Evolutionary conservation across 2,329 filamentous ascomycete species (phyloP).

Genomic region (Tetracladium maxilliforme): DNA sequence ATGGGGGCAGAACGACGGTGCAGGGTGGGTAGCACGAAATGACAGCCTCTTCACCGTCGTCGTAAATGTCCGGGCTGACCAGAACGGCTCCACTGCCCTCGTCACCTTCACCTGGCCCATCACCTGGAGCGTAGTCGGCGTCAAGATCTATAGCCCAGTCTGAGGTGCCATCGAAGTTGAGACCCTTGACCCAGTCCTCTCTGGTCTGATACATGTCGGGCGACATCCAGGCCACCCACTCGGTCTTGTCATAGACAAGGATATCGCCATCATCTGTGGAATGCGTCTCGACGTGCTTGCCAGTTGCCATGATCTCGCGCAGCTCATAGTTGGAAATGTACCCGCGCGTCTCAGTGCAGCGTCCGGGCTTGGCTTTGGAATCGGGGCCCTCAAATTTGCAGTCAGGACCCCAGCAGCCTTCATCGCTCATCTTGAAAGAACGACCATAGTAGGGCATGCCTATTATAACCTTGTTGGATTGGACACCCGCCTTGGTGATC

Average conservation of each 20-base stretch:
- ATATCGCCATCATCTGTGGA: constrained; percentile 9
- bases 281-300: constrained; percentile 1
- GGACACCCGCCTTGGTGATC: constrained; percentile 21
- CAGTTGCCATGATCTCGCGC: constrained; percentile 9
- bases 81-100: neutral
- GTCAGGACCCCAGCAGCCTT: constrained; percentile 12
- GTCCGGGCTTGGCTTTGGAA: constrained; percentile 12
- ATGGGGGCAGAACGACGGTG: constrained; percentile 1
- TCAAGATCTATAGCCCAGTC: constrained; percentile 21
- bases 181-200: constrained; percentile 5
- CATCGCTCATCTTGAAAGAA: constrained; percentile 16
- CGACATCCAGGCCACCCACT: constrained; percentile 18
- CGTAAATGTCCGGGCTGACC: constrained; percentile 1
- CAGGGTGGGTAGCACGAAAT: constrained; percentile 1
- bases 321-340: constrained; percentile 19
- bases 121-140: neutral
- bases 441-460: constrained; percentile 20
- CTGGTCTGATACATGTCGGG: constrained; percentile 11
- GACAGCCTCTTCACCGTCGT: neutral
- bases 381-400: constrained; percentile 18
- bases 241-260: constrained; percentile 15
- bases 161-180: constrained; percentile 15
- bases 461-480: constrained; percentile 14
- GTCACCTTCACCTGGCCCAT: constrained; percentile 1
- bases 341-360: constrained; percentile 16